These are phyloP conservation scores for Cadophora malorum DNA, from an alignment of 2,329 filamentous ascomycete species.

Conservation along the genomic window DNA sequence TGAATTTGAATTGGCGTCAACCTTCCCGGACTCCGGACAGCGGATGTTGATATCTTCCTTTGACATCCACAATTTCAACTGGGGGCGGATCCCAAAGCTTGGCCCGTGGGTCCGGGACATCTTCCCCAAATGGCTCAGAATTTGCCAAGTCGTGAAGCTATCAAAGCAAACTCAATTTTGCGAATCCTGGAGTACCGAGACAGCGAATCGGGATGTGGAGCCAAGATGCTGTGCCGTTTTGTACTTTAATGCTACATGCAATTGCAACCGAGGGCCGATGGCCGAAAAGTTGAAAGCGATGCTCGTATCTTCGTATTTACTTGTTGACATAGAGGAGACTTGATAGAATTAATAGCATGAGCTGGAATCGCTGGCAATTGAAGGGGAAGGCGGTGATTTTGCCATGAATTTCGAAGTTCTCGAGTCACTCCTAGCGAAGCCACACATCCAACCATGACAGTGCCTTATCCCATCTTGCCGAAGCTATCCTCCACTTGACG, in stretches of 20 bases:
- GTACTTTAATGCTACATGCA: background rate
- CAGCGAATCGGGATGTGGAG: background rate
- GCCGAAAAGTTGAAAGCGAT: background rate
- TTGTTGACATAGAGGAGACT: too few relatives aligned
- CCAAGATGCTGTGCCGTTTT: background rate
- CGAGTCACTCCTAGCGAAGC: background rate
- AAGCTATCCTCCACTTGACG: background rate
- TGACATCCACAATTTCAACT: slow-evolving; percentile 1
- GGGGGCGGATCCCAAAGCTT: slow-evolving; percentile 10
- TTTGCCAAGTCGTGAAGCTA: too few relatives aligned
- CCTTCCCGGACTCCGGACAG: too few relatives aligned
- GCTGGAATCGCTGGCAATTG: too few relatives aligned
- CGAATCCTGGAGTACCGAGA: background rate
- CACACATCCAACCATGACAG: background rate
- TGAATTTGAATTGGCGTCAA: too few relatives aligned
- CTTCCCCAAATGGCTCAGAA: background rate
- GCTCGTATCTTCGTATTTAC: too few relatives aligned
- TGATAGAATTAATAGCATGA: too few relatives aligned
- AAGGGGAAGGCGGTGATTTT: background rate
- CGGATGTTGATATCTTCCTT: too few relatives aligned
- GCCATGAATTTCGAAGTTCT: background rate
- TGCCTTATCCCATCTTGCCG: too few relatives aligned
- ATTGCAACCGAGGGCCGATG: background rate
- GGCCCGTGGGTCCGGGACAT: background rate
- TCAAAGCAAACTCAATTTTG: too few relatives aligned